Conservation (phyloP, 23 red algal species). For the Agarophyton chilense region DNA sequence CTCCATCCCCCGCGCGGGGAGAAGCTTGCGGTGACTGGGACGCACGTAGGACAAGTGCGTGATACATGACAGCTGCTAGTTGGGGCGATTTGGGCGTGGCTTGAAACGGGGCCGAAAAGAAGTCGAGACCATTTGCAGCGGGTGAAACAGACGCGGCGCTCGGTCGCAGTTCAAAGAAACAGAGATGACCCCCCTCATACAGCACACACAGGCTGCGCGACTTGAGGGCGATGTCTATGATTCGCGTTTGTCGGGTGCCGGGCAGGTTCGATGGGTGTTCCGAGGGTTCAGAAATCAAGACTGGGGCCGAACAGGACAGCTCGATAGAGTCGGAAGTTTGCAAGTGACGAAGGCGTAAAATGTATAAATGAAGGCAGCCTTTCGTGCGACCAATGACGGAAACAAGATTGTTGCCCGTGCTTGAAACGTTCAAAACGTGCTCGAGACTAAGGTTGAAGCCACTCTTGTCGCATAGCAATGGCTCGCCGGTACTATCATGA, state of each 20-base stretch:
- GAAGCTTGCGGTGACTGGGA: background rate
- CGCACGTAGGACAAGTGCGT: background rate
- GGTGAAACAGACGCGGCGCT: background rate
- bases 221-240: slow-evolving; percentile 6
- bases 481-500: background rate
- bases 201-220: background rate
- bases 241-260: too few relatives aligned
- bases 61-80: background rate
- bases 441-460: background rate
- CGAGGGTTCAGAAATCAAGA: background rate
- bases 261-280: background rate
- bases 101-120: background rate
- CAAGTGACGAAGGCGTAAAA: background rate
- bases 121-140: background rate
- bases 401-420: background rate
- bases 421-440: background rate
- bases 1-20: background rate
- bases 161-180: background rate
- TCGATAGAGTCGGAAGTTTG: background rate
- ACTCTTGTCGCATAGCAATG: background rate
- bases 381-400: background rate
- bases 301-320: background rate
- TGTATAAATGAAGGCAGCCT: background rate
- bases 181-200: background rate
- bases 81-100: background rate